Evolutionary conservation across 2,329 filamentous ascomycete species (phyloP), one percentile per base, ranked within the genome.

Genomic region (Pestalotiopsis sp.): DNA sequence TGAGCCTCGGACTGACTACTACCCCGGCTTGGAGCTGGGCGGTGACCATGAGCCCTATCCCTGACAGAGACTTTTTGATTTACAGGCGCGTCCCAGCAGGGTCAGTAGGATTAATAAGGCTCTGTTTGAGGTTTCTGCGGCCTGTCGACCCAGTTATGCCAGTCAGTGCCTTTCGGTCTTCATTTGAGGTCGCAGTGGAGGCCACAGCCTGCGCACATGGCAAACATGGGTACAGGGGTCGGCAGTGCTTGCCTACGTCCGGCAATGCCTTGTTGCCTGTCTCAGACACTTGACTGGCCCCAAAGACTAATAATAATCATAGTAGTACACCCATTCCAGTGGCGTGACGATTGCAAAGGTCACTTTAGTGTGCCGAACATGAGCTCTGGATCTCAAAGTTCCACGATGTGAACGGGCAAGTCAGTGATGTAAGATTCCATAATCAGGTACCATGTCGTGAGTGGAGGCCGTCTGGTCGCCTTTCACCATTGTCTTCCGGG

Each of bases 191-290:
- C n/a, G 59, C 59, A 61, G 31, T 39, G 59, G 31, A 36, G 59
- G 31, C 59, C 23, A 27, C n/a, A 27, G 27, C 25, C 31, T 36
- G 27, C 25, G 59, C 59, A 61, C 59, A 61, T 61, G 59, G 59
- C 59, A 36, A 39, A 27, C 59, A 61, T 61, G 59, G 59, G 31
- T 61, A 61, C 59, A 61, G 59, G 59, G 59, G 59, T 59, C 56
- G 45, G 45, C 45, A 52, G 45, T 52, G 45, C 45, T 52, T 52
- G 45, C 45, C 45, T 20, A 52, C 45, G 45, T 52, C 45, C 45
- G 45, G 45, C 45, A 52, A 17, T 52, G 45, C 45, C 14, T n/a
- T 52, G 45, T 52, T n/a, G 45, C 45, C 45, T 52, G 45, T 52
- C 45, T 52, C 17, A 52, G 45, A 52, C 45, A 52, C 45, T 52